phyloP scores from a whole-genome alignment of 768 basidiomycete species.

The Neoboletus magnificus region DNA sequence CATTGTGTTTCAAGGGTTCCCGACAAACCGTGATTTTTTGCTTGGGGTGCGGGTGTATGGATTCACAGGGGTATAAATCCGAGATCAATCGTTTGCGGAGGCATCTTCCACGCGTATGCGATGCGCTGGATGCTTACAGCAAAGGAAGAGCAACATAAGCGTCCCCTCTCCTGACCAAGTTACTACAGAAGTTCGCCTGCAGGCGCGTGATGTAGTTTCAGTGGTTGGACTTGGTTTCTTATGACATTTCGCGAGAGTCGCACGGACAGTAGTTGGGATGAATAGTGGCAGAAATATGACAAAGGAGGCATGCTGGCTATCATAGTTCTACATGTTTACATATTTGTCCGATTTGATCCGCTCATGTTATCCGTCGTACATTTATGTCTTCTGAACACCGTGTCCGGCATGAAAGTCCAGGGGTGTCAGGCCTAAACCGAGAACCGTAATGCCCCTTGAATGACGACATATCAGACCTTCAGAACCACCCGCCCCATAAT shows the following conservation, averaged over 20 bases:
- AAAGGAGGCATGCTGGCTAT: not conserved
- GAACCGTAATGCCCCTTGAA: not conserved
- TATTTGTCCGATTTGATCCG: not conserved
- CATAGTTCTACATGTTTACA: too few species aligned
- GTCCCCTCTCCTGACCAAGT: not conserved
- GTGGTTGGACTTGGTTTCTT: not conserved
- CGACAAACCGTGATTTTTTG: not conserved
- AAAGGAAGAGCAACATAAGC: slow-evolving; percentile 11
- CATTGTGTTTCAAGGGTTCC: not conserved
- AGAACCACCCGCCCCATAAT: slow-evolving; percentile 21
- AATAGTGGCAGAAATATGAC: not conserved
- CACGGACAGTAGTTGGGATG: too few species aligned
- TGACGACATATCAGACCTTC: slow-evolving; percentile 10
- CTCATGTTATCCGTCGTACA: not conserved
- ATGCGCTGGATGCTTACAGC: slow-evolving; percentile 18
- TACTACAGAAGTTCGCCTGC: not conserved
- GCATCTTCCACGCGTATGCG: slow-evolving; percentile 12
- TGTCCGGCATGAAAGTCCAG: not conserved
- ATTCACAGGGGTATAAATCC: slow-evolving; percentile 8
- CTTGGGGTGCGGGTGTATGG: not conserved
- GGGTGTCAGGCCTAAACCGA: too few species aligned
- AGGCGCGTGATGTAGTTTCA: not conserved
- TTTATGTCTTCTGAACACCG: not conserved
- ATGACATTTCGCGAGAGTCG: not conserved
- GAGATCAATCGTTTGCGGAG: slow-evolving; percentile 19